These are phyloP conservation scores for Elsinoe perseae DNA, from an alignment of 2,329 filamentous ascomycete genomes.

Conservation along the genomic window DNA sequence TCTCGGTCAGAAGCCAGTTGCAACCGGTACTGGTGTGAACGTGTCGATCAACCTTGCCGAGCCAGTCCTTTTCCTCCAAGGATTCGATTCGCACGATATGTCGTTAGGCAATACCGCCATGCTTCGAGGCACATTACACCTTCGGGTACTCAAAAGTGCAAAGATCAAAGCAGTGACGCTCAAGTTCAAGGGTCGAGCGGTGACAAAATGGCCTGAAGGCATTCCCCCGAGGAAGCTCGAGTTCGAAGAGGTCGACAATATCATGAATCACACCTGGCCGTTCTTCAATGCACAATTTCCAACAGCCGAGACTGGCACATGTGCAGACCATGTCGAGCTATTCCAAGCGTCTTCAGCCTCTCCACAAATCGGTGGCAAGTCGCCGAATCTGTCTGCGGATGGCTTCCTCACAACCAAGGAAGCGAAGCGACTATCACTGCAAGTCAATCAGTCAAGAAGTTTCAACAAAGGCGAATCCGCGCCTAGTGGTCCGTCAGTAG, in stretches of 20 bases:
- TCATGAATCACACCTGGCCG: conserved; percentile 80
- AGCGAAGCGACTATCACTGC: conserved; percentile 63
- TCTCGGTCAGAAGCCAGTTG: conserved; percentile 59
- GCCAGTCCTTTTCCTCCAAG: conserved; percentile 70
- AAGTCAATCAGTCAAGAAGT: conserved; percentile 74
- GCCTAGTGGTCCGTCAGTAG: conserved; percentile 47
- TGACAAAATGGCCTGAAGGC: conserved; percentile 94
- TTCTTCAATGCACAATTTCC: conserved; percentile 79
- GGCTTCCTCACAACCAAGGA: conserved; percentile 42
- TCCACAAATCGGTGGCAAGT: conserved; percentile 33
- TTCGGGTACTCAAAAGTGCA: conserved; percentile 77
- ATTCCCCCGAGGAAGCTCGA: conserved; percentile 83
- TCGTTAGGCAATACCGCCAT: conserved; percentile 67
- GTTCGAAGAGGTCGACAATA: conserved; percentile 71
- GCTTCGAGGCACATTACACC: conserved; percentile 71
- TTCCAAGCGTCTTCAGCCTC: conserved; percentile 36
- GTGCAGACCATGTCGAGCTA: conserved; percentile 55
- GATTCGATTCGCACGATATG: conserved; percentile 63
- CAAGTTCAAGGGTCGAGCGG: conserved; percentile 74
- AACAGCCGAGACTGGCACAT: conserved; percentile 52
- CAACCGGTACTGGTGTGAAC: conserved; percentile 65
- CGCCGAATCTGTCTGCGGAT: conserved; percentile 39
- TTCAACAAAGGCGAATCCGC: conserved; percentile 71
- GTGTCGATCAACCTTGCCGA: conserved; percentile 70
- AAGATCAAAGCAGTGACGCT: conserved; percentile 90